Evolutionary conservation across 2,329 filamentous ascomycete genomes (phyloP), one percentile per base, ranked within the genome.

Genomic region (Claviceps maximensis): DNA sequence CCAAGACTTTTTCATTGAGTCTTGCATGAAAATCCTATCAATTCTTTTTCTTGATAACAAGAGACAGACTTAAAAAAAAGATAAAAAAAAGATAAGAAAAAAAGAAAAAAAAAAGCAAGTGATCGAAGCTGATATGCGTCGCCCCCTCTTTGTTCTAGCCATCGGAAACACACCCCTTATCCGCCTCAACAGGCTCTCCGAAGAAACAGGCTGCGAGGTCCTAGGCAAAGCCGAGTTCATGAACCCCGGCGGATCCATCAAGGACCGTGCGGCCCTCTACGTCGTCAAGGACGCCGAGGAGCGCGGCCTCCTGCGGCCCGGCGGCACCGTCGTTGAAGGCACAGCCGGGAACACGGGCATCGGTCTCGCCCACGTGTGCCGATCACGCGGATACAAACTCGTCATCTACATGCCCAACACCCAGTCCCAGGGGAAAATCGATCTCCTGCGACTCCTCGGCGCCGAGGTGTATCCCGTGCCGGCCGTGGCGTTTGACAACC

Each of bases 361-460:
- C 68, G 93, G 93, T 1, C 85, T 98, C 45, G 93, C 93, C 21
- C 93, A 97, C 72, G 93, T 98, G 53, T 97, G 93, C 73, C 82
- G 91, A 56, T 87, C 85, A 40, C 86, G 85, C 62, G 93, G 91
- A 42, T 97, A 98, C 78, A 86, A 86, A 67, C 83, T 95, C 50
- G 90, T 97, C 65, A 98, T 98, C 67, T 98, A 97, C 81, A 97
- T 98, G 93, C 93, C 93, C 62, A 87, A 98, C 76, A 97, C 91
- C 49, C 93, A 97, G 73, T 95, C 90, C 21, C 91, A 95, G 72
- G 93, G 90, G 67, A 98, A 98, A 76, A 87, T 98, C 66, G 93
- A 97, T 69, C 78, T 98, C 51, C 75, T 98, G 58, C 80, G 91
- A 9, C 76, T 97, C 38, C 79, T 98, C 10, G 93, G 93, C 58